Evolutionary conservation across 768 basidiomycete genomes (phyloP).

Genomic region (Coprinopsis sp.): DNA sequence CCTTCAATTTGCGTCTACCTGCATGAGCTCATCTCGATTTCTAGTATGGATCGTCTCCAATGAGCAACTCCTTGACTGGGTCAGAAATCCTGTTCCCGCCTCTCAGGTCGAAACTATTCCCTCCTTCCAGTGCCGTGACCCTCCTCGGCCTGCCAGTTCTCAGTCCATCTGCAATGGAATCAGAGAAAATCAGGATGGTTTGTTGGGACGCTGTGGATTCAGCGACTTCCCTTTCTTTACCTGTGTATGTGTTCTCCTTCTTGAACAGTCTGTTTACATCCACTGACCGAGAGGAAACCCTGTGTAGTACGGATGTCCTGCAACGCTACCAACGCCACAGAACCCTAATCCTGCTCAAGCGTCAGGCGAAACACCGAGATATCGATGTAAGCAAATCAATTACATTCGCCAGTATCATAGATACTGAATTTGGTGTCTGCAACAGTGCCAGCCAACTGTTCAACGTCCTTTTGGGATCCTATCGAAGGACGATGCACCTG

Average conservation of each 20-base stretch:
- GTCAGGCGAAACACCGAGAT: conserved; percentile 42
- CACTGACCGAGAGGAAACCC: too few relatives aligned
- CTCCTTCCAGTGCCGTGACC: conserved; percentile 61
- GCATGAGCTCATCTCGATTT: background rate
- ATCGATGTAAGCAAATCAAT: conserved; percentile 43
- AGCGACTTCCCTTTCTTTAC: conserved; percentile 76
- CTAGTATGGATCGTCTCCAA: conserved; percentile 72
- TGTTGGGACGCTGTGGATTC: conserved; percentile 60
- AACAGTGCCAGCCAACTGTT: conserved; percentile 64
- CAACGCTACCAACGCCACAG: conserved; percentile 42
- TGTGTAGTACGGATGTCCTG: conserved; percentile 83
- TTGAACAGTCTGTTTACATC: background rate
- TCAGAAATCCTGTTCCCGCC: conserved; percentile 60
- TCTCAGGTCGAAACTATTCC: conserved; percentile 50
- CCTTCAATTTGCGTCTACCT: background rate
- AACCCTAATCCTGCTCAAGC: conserved; percentile 67
- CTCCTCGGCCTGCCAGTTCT: conserved; percentile 45
- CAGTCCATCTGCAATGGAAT: conserved; percentile 74
- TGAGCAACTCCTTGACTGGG: conserved; percentile 71
- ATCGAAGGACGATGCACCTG: conserved; percentile 62
- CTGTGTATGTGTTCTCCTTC: conserved; percentile 45
- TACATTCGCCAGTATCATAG: background rate
- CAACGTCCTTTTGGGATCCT: conserved; percentile 81
- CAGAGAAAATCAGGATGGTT: conserved; percentile 58
- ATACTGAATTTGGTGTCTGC: background rate